Conservation (phyloP, 2,329 filamentous ascomycete species). For the Colletotrichum limetticola region DNA sequence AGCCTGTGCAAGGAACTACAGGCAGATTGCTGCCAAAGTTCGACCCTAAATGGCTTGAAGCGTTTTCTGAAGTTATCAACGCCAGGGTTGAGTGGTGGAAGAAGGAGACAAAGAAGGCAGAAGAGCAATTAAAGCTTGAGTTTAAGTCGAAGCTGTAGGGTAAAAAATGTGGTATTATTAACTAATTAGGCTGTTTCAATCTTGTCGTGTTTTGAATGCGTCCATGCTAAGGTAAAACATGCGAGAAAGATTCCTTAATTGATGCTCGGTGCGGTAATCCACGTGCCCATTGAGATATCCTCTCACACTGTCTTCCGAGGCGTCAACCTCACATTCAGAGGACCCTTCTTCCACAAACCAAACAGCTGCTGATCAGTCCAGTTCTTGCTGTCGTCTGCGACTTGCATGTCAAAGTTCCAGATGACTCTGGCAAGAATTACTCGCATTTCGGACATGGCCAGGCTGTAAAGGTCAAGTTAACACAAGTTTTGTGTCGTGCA, state of each 20-base stretch:
- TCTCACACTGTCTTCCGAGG: neutral
- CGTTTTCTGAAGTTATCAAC: neutral
- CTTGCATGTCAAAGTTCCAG: constrained; percentile 57
- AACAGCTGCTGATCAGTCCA: constrained; percentile 45
- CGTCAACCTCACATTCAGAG: constrained; percentile 23
- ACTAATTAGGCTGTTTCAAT: neutral
- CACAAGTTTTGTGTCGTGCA: too few species aligned
- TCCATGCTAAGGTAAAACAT: neutral
- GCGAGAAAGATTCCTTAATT: neutral
- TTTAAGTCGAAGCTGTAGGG: neutral
- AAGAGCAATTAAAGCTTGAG: neutral
- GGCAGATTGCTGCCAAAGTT: neutral
- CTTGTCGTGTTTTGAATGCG: neutral
- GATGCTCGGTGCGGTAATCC: constrained; percentile 39
- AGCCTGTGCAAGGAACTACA: neutral
- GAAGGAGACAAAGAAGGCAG: neutral
- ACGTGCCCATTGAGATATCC: constrained; percentile 33
- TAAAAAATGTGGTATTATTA: neutral
- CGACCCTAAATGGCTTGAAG: neutral
- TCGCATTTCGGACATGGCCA: constrained; percentile 61
- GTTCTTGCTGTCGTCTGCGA: constrained; percentile 45
- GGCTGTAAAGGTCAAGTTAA: constrained; percentile 33
- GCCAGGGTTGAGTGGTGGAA: neutral
- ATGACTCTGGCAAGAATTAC: constrained; percentile 57
- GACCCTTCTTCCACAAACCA: constrained; percentile 24